Evolutionary conservation across 1,284 basidiomycete species (phyloP).

Genomic region (Phlebopus sp.): DNA sequence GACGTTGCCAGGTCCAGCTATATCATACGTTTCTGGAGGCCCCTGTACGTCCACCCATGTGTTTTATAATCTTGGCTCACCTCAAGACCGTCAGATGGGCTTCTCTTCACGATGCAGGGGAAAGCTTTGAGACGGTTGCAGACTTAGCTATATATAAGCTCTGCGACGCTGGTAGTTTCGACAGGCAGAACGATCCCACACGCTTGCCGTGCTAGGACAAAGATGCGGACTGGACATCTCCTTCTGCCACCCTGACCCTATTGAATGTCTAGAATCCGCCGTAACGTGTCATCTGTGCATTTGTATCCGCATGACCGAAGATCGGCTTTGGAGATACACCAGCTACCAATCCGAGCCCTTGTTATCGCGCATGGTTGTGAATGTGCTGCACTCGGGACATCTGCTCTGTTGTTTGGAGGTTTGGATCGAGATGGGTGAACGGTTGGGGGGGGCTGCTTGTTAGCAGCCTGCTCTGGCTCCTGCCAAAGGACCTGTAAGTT

Average conservation of each 20-base stretch:
- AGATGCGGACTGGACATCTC: slow-evolving; percentile 2
- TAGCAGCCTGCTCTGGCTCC: too few species aligned
- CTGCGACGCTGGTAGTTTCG: neutral
- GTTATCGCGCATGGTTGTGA: neutral
- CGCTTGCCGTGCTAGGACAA: slow-evolving; percentile 1
- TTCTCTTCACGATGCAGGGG: neutral
- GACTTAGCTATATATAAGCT: neutral
- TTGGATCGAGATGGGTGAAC: too few species aligned
- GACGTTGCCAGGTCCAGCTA: neutral
- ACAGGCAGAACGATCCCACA: slow-evolving; percentile 7
- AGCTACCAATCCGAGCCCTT: slow-evolving; percentile 4
- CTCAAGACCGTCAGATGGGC: neutral
- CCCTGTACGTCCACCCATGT: neutral
- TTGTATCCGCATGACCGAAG: neutral
- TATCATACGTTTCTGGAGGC: slow-evolving; percentile 5
- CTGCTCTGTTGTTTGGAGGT: too few species aligned
- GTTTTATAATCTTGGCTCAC: neutral
- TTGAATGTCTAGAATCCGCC: neutral
- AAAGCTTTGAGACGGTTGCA: neutral
- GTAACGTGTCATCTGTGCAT: slow-evolving; percentile 4
- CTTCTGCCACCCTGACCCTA: slow-evolving; percentile 1
- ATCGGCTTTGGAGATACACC: slow-evolving; percentile 1
- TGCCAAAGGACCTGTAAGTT: too few species aligned
- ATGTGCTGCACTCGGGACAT: neutral
- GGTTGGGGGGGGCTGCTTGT: too few species aligned